Base-by-base conservation (phyloP, 139 green algal genomes). In the Chlamydomonas sp. region DNA sequence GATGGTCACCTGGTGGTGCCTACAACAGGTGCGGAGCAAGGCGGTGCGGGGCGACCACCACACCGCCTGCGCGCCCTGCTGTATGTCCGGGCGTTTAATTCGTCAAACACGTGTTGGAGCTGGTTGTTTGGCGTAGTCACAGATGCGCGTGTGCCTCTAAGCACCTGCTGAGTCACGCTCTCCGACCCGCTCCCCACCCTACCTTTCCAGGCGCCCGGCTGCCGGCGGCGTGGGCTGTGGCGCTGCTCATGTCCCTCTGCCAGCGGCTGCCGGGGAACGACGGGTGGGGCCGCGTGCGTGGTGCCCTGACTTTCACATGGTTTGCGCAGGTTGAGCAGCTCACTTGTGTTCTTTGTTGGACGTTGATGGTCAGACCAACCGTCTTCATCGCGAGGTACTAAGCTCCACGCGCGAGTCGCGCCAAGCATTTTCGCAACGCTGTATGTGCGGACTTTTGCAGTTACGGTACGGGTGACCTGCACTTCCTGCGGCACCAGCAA, bases 201-300 rank as follows among this genome's bases (percentile, higher is more conserved):
- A 14, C 3, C 59, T 49, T 49, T 49, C 12, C 68, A 86, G 81
- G 81, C 20, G 81, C 81, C 8, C 81, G 81, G 7, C 81, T 86
- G 68, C 81, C 81, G 2, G 69, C 69, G 57, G 69, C 62, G 69
- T 86, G 81, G 81, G 81, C 81, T 17, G 81, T 86, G 69, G 71
- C 78, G 17, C 60, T 86, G 69, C 71, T 86, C 20, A 18, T 79
- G 81, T 69, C 78, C 69, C 69, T 86, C 6, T 86, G 81, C 67
- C 63, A 17, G 57, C 81, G 79, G 61, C 81, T 86, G 69, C 81
- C 81, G 6, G 81, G 81, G 5, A 86, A 86, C 67, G 81, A 86
- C 81, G 69, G 69, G 81, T 86, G 80, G 0, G 80, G 3, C 1
- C 9, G 78, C 18, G 61, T 6, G 1, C 57, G 18, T 63, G 3